phyloP scores from a whole-genome alignment of 2,329 filamentous ascomycete species.

The Arthrinium phaeospermum region DNA sequence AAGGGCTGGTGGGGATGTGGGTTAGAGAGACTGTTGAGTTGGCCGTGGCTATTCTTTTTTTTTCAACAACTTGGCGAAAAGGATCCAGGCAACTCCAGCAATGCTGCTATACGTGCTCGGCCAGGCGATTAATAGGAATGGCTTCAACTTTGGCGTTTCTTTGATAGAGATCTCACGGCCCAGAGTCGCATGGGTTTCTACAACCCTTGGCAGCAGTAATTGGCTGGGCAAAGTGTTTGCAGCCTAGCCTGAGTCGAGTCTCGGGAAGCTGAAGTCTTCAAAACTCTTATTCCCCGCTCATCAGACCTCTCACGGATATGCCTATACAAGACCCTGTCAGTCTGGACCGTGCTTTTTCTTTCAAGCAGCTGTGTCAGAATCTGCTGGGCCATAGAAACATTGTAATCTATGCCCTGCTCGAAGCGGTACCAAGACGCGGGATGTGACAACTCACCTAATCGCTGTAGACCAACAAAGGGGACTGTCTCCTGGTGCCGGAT shows the following conservation, averaged over 20 bases:
- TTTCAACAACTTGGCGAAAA: not conserved
- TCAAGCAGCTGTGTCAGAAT: conserved; percentile 15
- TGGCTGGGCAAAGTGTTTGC: conserved; percentile 36
- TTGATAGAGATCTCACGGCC: conserved; percentile 36
- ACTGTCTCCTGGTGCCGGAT: conserved; percentile 20
- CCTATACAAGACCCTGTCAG: conserved; percentile 27
- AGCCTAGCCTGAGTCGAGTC: conserved; percentile 44
- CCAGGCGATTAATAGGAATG: conserved; percentile 38
- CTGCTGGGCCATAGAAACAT: conserved; percentile 16
- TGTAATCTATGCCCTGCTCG: conserved; percentile 13
- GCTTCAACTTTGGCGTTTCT: conserved; percentile 27
- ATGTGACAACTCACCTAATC: conserved; percentile 29
- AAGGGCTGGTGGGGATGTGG: conserved; percentile 7
- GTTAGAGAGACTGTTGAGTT: not conserved
- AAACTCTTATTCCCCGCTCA: conserved; percentile 33
- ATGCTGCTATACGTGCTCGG: conserved; percentile 13
- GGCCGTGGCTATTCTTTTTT: not conserved
- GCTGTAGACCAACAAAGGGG: conserved; percentile 28
- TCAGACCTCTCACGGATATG: conserved; percentile 27
- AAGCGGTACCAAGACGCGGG: not conserved
- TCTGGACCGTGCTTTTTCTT: conserved; percentile 21
- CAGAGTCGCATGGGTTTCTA: conserved; percentile 34
- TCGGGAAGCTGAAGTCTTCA: conserved; percentile 39
- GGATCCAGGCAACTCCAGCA: not conserved
- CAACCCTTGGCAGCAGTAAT: conserved; percentile 33